Conservation (phyloP, 225 moss, liverwort and hornwort genomes). For the Physcomitrium patens region DNA sequence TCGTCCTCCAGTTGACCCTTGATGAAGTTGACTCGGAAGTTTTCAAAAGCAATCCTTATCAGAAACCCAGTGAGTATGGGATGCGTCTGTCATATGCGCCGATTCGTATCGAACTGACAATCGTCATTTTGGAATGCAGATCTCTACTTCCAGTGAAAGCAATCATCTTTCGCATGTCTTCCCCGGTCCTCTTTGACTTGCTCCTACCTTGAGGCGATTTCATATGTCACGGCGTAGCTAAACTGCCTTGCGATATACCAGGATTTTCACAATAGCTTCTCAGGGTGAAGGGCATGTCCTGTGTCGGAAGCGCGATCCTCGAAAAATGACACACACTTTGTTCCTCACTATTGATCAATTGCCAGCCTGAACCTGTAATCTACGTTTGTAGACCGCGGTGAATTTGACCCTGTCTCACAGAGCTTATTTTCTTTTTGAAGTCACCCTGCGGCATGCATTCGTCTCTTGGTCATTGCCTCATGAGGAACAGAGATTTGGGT, state of each 20-base stretch:
- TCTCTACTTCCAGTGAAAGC: background rate
- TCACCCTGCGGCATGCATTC: constrained; percentile 1
- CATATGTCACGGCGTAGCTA: background rate
- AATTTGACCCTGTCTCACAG: background rate
- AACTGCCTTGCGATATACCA: background rate
- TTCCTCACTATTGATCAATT: constrained; percentile 39
- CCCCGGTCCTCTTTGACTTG: background rate
- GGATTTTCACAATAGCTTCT: constrained; percentile 19
- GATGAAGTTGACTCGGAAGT: background rate
- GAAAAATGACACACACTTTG: constrained; percentile 36
- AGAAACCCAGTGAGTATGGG: background rate
- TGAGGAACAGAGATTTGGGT: constrained; percentile 1
- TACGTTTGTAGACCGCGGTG: background rate
- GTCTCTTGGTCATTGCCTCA: background rate
- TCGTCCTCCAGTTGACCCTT: background rate
- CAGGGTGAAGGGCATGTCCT: constrained; percentile 4
- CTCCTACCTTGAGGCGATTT: constrained; percentile 9
- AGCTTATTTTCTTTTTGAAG: background rate
- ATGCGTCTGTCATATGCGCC: background rate
- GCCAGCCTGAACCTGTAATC: constrained; percentile 32
- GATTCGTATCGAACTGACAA: background rate
- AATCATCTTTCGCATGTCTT: background rate
- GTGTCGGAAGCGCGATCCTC: constrained; percentile 8
- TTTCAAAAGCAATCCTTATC: background rate
- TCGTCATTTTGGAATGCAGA: background rate